Conservation (phyloP, 176 grass and related monocot species). For the Stipa capillata region DNA sequence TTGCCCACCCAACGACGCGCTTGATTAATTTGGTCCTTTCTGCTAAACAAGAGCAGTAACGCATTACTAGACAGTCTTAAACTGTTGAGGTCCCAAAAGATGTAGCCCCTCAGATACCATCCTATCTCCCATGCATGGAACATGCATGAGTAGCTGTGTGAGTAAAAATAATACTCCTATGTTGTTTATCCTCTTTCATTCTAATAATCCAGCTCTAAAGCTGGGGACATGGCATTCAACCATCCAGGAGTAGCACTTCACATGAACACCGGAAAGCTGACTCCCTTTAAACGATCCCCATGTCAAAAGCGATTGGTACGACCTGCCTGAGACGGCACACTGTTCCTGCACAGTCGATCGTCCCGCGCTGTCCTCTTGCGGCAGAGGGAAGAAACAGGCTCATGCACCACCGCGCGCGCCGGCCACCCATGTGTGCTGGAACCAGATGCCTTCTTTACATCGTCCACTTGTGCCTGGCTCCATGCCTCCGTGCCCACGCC, state of each 20-base stretch:
- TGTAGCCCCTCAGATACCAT: background rate
- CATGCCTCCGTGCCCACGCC: background rate
- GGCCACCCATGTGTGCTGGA: constrained; percentile 3
- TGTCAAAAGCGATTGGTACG: constrained; percentile 15
- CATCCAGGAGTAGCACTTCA: no score
- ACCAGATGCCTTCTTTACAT: constrained; percentile 8
- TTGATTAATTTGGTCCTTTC: background rate
- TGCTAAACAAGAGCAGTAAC: background rate
- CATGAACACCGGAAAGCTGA: background rate
- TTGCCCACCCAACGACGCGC: background rate
- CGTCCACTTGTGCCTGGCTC: background rate
- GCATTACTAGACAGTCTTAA: no score
- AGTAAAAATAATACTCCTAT: no score
- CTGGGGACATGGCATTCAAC: no score
- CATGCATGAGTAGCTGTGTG: background rate
- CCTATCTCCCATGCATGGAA: no score
- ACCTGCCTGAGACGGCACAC: background rate
- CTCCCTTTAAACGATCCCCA: background rate
- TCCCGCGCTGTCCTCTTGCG: background rate
- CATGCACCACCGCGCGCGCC: background rate
- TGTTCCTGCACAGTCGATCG: background rate
- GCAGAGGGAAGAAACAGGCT: background rate
- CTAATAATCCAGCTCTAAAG: no score
- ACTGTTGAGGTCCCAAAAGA: background rate
- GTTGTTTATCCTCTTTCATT: no score